Conservation (phyloP, 164 flowering plant species). For the Buxus sempervirens region DNA sequence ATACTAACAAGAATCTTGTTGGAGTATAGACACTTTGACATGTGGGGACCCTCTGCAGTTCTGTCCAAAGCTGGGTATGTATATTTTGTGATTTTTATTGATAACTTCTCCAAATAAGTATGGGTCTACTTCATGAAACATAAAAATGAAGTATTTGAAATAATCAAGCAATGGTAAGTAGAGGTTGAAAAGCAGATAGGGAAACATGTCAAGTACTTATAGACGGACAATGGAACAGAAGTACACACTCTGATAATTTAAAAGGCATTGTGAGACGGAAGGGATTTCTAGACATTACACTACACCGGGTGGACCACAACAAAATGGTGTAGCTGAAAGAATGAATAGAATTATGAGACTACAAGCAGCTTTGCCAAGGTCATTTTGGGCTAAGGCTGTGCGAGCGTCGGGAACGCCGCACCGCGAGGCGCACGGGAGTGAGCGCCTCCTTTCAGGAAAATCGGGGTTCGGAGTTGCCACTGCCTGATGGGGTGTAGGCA, state of each 20-base stretch:
- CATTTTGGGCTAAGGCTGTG: conserved; percentile 1
- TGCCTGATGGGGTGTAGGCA: no score
- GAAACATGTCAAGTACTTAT: background rate
- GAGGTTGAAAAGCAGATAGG: background rate
- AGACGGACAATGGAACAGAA: background rate
- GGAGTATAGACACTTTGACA: no score
- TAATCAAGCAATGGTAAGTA: no score
- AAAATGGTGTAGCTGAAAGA: conserved; percentile 5
- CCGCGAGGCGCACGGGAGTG: no score
- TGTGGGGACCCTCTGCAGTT: no score
- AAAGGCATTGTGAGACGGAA: background rate
- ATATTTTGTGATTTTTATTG: no score
- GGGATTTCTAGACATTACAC: background rate
- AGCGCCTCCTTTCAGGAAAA: no score
- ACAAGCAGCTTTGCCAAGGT: background rate
- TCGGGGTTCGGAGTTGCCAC: no score
- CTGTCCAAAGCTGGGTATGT: no score
- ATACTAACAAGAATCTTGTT: background rate
- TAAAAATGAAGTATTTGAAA: no score
- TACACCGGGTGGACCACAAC: background rate
- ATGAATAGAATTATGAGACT: background rate
- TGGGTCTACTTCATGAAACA: background rate
- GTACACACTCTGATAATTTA: background rate
- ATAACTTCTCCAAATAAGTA: background rate
- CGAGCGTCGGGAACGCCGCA: no score